Evolutionary conservation across 2,329 filamentous ascomycete genomes (phyloP).

Genomic region (Xylaria sp.): DNA sequence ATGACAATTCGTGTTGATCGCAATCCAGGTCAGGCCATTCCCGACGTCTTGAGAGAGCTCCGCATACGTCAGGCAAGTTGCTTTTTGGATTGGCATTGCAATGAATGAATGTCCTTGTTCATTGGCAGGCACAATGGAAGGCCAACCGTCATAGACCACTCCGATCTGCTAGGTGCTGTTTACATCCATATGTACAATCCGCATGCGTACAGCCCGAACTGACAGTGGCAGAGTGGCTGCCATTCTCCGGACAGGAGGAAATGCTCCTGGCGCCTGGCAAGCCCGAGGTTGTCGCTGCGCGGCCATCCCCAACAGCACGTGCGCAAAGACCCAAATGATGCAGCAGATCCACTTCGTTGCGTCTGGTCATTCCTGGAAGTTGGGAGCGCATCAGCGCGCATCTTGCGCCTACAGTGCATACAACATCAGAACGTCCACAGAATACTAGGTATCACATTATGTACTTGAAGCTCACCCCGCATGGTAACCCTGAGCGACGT

Average conservation of each 20-base stretch:
- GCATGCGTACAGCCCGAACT: too few relatives aligned
- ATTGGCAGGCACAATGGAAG: slow-evolving; percentile 21
- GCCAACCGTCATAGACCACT: slow-evolving; percentile 20
- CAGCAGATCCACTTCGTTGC: neutral
- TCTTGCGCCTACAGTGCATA: neutral
- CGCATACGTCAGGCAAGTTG: slow-evolving; percentile 22
- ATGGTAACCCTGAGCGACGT: neutral
- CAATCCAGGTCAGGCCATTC: neutral
- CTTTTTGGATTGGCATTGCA: slow-evolving; percentile 7
- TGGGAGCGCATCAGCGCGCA: neutral
- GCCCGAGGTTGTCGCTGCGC: neutral
- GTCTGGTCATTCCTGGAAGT: neutral
- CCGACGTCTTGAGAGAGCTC: neutral
- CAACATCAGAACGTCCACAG: too few relatives aligned
- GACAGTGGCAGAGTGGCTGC: too few relatives aligned
- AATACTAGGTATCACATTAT: too few relatives aligned
- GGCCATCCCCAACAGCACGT: neutral
- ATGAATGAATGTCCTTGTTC: slow-evolving; percentile 9
- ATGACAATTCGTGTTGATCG: neutral
- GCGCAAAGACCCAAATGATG: neutral
- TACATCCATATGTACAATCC: too few relatives aligned
- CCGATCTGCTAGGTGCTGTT: too few relatives aligned
- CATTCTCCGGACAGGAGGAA: neutral
- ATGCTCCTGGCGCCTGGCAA: neutral
- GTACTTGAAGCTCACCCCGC: too few relatives aligned